A percentile compares a stretch with the other conserved stretches of the same genome.
Conservation (phyloP, 2,329 filamentous ascomycete genomes). For the Ceratocystis diversiconidia region DNA sequence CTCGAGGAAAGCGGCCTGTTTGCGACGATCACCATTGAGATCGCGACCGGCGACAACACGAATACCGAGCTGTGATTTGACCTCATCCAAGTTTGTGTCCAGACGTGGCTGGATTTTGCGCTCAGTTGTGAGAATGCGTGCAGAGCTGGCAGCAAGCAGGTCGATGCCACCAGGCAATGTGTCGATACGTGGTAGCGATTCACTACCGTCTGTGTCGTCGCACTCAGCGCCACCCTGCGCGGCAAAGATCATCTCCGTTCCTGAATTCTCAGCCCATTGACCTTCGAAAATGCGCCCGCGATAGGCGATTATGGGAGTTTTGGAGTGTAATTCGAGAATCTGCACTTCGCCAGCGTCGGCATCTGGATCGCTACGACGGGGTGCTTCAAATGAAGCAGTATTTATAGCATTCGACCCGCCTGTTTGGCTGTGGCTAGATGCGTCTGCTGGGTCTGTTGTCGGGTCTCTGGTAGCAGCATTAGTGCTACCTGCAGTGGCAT, state of each 20-base stretch:
- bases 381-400: background rate
- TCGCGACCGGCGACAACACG: slow-evolving; percentile 34
- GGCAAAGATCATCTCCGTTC: slow-evolving; percentile 67
- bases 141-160: slow-evolving; percentile 54
- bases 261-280: slow-evolving; percentile 67
- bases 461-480: background rate
- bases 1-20: slow-evolving; percentile 46
- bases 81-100: slow-evolving; percentile 24
- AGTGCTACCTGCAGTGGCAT: background rate
- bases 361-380: background rate
- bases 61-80: slow-evolving; percentile 29
- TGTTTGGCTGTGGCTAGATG: background rate
- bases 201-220: slow-evolving; percentile 22
- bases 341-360: slow-evolving; percentile 42
- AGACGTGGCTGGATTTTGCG: slow-evolving; percentile 41
- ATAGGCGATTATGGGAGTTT: slow-evolving; percentile 66
- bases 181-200: slow-evolving; percentile 32
- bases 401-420: background rate
- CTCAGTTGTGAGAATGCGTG: slow-evolving; percentile 54
- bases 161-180: slow-evolving; percentile 47
- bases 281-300: slow-evolving; percentile 65
- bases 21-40: slow-evolving; percentile 34
- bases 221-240: slow-evolving; percentile 28
- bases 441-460: slow-evolving; percentile 4
- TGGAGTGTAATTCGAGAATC: slow-evolving; percentile 66